These are phyloP conservation scores for Calonectria hawksworthii DNA, from an alignment of 2,329 filamentous ascomycete genomes.

Conservation along the genomic window DNA sequence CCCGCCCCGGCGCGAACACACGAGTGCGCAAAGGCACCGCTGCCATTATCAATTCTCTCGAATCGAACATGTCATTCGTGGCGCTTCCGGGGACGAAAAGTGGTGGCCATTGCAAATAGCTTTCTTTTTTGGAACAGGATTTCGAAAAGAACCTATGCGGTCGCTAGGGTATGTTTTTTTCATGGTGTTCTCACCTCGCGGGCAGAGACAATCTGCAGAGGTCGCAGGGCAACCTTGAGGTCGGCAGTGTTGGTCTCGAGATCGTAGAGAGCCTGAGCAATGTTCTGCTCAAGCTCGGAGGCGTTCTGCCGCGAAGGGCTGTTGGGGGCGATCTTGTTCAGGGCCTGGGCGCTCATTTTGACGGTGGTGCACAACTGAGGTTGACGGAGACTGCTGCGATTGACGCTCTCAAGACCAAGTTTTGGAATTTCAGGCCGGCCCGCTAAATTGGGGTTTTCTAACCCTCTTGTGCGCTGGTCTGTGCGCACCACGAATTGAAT, in stretches of 20 bases:
- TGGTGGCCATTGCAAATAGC: slow-evolving; percentile 51
- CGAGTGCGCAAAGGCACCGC: slow-evolving; percentile 30
- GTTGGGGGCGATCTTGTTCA: slow-evolving; percentile 99
- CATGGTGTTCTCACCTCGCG: slow-evolving; percentile 88
- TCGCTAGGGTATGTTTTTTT: slow-evolving; percentile 39
- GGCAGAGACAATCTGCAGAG: slow-evolving; percentile 98
- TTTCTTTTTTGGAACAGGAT: slow-evolving; percentile 61
- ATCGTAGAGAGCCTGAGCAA: slow-evolving; percentile 97
- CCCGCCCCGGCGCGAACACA: slow-evolving; percentile 44
- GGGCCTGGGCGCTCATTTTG: slow-evolving; percentile 77
- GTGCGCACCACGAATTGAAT: slow-evolving; percentile 11
- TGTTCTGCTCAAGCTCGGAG: slow-evolving; percentile 96
- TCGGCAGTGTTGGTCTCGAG: slow-evolving; percentile 99
- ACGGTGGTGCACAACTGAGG: slow-evolving; percentile 57
- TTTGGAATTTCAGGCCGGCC: slow-evolving; percentile 50
- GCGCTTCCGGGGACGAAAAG: slow-evolving; percentile 42
- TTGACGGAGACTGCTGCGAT: slow-evolving; percentile 48
- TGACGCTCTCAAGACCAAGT: slow-evolving; percentile 40
- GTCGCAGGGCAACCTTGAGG: slow-evolving; percentile 95
- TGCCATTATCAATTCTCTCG: slow-evolving; percentile 32
- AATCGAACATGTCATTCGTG: slow-evolving; percentile 42
- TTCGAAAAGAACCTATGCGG: slow-evolving; percentile 46
- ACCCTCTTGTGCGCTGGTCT: slow-evolving; percentile 47
- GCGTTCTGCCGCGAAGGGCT: slow-evolving; percentile 96
- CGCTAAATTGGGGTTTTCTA: slow-evolving; percentile 60